A percentile compares a stretch with the other conserved stretches of the same genome.
Conservation (phyloP, 306 rosid genomes). For the Rosa persica region DNA sequence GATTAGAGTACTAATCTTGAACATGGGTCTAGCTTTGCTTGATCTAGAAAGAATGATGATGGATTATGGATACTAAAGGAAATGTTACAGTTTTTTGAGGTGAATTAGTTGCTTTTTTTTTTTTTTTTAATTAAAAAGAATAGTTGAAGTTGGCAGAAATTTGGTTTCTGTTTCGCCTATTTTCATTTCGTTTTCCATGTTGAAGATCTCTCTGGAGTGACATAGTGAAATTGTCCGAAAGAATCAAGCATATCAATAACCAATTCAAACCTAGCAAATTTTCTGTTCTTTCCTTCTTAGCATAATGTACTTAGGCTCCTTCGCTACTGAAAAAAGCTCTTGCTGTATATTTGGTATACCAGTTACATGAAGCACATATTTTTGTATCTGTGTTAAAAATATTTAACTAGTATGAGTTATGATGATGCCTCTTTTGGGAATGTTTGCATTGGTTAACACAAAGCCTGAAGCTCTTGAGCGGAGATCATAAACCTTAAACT, state of each 20-base stretch:
- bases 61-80: not conserved
- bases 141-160: not conserved
- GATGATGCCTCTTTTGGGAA: not conserved
- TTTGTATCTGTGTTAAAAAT: not conserved
- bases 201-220: not conserved
- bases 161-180: not conserved
- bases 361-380: not conserved
- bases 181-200: not conserved
- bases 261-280: not conserved
- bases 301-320: not conserved
- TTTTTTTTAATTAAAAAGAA: not conserved
- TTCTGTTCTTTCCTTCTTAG: not conserved
- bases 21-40: not conserved
- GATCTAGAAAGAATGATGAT: not conserved
- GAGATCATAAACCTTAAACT: not conserved
- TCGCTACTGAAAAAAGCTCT: not conserved
- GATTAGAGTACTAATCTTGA: not conserved
- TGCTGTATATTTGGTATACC: not conserved
- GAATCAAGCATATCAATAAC: not conserved
- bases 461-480: not conserved
- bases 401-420: not conserved
- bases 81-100: not conserved
- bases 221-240: not conserved
- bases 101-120: not conserved
- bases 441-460: not conserved